Evolutionary conservation across 352 stramenopile species (phyloP).

Genomic region (Labyrinthula sp.): DNA sequence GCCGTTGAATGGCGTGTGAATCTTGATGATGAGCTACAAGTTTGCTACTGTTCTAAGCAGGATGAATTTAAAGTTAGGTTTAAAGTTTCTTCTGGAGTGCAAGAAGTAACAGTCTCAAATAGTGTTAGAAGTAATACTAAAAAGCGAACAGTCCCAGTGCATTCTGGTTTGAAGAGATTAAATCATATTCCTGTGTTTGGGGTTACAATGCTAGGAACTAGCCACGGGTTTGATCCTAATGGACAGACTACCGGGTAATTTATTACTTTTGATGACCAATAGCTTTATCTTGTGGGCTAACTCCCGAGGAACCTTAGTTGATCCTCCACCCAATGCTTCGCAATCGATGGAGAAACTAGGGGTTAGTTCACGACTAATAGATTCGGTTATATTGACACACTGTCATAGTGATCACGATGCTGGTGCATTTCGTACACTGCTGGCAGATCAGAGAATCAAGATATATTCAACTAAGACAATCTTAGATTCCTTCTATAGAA

Average conservation of each 20-base stretch:
- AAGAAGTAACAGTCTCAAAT: conserved; percentile 1
- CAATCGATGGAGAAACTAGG: conserved; percentile 50
- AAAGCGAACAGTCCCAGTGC: neutral
- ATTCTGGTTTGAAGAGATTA: conserved; percentile 33
- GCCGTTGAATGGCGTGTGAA: neutral
- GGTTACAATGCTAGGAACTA: conserved; percentile 52
- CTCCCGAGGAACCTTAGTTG: conserved; percentile 54
- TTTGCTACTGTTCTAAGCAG: conserved; percentile 8
- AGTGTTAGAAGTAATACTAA: neutral
- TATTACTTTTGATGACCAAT: too few species aligned
- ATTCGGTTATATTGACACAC: conserved; percentile 55
- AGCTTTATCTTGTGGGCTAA: conserved; percentile 60
- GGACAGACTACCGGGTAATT: conserved; percentile 55
- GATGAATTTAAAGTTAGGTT: neutral
- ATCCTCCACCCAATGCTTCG: conserved; percentile 50
- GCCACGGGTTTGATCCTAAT: conserved; percentile 53
- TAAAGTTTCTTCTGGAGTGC: neutral
- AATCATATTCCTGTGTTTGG: conserved; percentile 52
- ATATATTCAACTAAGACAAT: conserved; percentile 55
- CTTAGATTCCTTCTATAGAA: conserved; percentile 52
- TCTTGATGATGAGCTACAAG: neutral
- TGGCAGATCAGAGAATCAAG: conserved; percentile 50
- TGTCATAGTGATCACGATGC: conserved; percentile 56
- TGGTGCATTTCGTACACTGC: conserved; percentile 55
- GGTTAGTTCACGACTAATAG: conserved; percentile 52